These are phyloP conservation scores for Daldinia childiae DNA, from an alignment of 495 filamentous ascomycete species.

Conservation along the genomic window DNA sequence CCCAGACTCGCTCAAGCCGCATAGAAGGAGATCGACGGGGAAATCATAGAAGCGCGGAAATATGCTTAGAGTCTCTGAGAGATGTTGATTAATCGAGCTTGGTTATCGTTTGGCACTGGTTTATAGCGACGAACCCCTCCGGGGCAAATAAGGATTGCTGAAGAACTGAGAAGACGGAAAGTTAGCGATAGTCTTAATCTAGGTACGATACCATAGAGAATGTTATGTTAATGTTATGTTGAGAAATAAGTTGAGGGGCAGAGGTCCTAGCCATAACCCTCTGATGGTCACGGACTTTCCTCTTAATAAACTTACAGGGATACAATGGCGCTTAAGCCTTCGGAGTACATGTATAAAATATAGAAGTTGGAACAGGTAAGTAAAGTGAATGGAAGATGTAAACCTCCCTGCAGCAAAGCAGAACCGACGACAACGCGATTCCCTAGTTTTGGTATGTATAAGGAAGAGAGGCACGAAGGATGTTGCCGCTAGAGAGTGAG, in stretches of 20 bases:
- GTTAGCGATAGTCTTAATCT: constrained; percentile 23
- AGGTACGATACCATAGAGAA: too few species aligned
- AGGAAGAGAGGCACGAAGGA: constrained; percentile 17
- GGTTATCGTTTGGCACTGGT: not conserved
- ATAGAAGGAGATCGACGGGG: constrained; percentile 1
- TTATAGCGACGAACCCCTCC: not conserved
- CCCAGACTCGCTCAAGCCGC: constrained; percentile 21
- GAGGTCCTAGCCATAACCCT: not conserved
- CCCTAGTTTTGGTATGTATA: constrained; percentile 22
- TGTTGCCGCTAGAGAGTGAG: constrained; percentile 17
- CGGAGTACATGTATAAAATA: constrained; percentile 3
- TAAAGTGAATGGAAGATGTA: not conserved
- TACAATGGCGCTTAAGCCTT: not conserved
- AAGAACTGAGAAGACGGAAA: constrained; percentile 7
- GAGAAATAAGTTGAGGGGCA: constrained; percentile 17
- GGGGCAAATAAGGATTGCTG: not conserved
- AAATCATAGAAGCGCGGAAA: constrained; percentile 22
- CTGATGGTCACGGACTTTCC: not conserved
- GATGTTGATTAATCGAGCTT: constrained; percentile 2
- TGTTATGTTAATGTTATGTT: too few species aligned
- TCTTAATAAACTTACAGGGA: constrained; percentile 8
- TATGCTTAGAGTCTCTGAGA: not conserved
- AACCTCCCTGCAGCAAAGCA: not conserved
- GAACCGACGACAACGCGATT: constrained; percentile 32
- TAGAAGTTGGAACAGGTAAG: not conserved